Evolutionary conservation across 805 yeast genomes (phyloP).

Genomic region (Metschnikowia amazonensis): DNA sequence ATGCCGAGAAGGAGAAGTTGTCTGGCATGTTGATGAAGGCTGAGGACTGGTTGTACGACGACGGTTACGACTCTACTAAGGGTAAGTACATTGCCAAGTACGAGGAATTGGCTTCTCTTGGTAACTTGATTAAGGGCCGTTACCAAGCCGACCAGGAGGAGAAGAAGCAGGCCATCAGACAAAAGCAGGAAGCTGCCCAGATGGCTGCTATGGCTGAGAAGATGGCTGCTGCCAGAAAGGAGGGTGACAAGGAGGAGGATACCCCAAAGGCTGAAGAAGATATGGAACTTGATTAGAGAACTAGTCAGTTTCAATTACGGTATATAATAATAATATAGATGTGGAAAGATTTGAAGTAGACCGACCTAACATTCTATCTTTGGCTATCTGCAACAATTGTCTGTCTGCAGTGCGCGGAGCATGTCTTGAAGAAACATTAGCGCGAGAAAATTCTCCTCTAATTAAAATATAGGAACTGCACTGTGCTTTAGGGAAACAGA

Average conservation of each 20-base stretch:
- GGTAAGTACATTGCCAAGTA: conserved; percentile 96
- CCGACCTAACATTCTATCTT: neutral
- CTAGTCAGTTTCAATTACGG: neutral
- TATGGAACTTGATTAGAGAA: conserved; percentile 19
- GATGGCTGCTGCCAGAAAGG: conserved; percentile 71
- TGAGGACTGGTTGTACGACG: conserved; percentile 98
- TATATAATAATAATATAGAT: conserved; percentile 3
- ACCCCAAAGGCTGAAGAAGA: conserved; percentile 22
- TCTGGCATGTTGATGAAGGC: conserved; percentile 71
- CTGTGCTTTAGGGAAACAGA: conserved; percentile 1
- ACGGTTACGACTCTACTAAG: conserved; percentile 93
- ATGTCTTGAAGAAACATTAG: conserved; percentile 3
- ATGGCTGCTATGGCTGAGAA: conserved; percentile 81
- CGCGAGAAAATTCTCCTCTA: conserved; percentile 8
- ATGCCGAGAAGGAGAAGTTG: conserved; percentile 81
- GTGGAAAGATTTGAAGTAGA: neutral
- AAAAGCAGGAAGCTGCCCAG: conserved; percentile 83
- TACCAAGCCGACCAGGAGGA: conserved; percentile 93
- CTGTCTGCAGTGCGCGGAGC: conserved; percentile 4
- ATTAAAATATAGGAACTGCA: neutral
- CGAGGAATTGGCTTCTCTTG: conserved; percentile 92
- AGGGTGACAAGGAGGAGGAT: conserved; percentile 25
- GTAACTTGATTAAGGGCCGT: conserved; percentile 94
- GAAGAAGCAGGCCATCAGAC: conserved; percentile 81
- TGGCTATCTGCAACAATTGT: neutral